Base-by-base conservation (phyloP, 768 basidiomycete species). In the Suillus americanus region DNA sequence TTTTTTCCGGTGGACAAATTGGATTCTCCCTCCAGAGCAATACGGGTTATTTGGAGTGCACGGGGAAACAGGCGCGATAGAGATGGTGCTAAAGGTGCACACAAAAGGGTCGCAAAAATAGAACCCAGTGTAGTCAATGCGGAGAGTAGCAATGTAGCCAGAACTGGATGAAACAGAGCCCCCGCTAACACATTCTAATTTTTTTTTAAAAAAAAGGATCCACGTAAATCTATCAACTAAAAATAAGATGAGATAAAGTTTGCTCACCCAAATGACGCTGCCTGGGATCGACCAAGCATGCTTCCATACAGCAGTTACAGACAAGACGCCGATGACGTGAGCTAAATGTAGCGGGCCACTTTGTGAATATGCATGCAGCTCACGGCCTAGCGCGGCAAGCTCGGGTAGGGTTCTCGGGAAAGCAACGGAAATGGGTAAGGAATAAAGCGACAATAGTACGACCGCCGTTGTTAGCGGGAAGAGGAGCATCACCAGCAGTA, bases 271-370 rank as follows among this genome's bases (percentile, higher is more conserved):
- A 57, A 97, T 83, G 56, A 97, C 94, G 68, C 93, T 95, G 8
- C 96, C 96, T 10, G 96, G 96, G 64, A 98, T 86, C 65, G 93
- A 95, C 96, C 95, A 98, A 4, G 95, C 94, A 75, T 98, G 96
- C 78, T 95, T 97, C 94, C 95, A 98, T 35, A 94, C 80, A 5
- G 93, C 92, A 20, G 91, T 89, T 16, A 95, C 82, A 45, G 90
- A 88, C 70, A 98, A 83, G 59, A 95, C 94, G 30, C 83, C 87
- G 50, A 96, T 75, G 61, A 97, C 92, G 77, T 97, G 96, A 9
- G 84, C 83, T 61, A 87, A 80, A 23, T 89, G 85, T 3, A 77
- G 80, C 37, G 79, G 69, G 13, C 91, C 90, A 65, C 88, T 88
- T 73, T 89, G 89, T 10, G 90, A 86, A 74, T 94, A 95, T 61